Evolutionary conservation across 1,284 basidiomycete species (phyloP).

Genomic region (Ustilago cynodontis): DNA sequence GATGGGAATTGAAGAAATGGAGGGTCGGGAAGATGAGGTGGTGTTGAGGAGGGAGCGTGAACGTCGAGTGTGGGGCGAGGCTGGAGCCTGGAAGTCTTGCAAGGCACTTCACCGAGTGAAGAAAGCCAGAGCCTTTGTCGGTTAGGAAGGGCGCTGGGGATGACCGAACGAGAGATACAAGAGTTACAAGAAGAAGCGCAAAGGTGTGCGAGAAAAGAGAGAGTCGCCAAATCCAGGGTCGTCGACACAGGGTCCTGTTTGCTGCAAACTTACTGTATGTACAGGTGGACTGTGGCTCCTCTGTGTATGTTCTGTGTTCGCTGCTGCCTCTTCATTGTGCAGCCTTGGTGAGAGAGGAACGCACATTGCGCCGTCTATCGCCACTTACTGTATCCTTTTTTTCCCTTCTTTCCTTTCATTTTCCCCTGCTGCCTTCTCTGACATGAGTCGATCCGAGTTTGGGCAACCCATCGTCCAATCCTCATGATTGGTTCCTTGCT

Average conservation of each 20-base stretch:
- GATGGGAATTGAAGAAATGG: background rate
- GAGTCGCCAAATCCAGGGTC: background rate
- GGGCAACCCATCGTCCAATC: background rate
- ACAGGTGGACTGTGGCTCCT: too few species aligned
- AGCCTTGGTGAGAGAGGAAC: too few species aligned
- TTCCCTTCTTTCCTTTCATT: too few species aligned
- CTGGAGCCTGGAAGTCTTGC: background rate
- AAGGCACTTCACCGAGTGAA: background rate
- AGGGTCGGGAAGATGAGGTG: background rate
- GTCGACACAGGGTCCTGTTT: background rate
- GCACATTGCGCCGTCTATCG: too few species aligned
- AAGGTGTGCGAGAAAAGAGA: background rate
- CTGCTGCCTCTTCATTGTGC: too few species aligned
- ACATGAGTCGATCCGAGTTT: slow-evolving; percentile 20
- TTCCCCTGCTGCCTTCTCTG: too few species aligned
- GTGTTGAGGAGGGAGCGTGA: background rate
- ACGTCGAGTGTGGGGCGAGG: background rate
- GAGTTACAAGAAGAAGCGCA: background rate
- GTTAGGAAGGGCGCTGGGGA: background rate
- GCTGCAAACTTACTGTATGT: too few species aligned
- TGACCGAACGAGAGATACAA: background rate
- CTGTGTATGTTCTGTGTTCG: too few species aligned
- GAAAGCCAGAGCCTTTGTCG: background rate
- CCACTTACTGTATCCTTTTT: too few species aligned
- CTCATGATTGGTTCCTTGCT: background rate